phyloP scores from a whole-genome alignment of 2,329 filamentous ascomycete genomes.

The Neopestalotiopsis clavispora region DNA sequence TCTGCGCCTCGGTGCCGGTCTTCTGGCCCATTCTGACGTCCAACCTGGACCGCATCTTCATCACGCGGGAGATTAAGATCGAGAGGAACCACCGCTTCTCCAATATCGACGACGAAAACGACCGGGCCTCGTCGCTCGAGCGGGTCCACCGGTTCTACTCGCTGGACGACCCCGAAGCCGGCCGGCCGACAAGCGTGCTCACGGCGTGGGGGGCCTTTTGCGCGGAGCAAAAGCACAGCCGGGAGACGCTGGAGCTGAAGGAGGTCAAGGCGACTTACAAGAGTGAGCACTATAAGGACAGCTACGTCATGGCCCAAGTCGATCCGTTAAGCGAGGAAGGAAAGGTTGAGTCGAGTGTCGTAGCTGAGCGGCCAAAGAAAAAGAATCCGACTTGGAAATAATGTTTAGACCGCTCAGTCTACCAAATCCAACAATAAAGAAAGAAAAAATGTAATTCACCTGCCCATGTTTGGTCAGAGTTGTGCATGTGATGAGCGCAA shows the following conservation, averaged over 20 bases:
- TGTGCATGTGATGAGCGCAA: too few relatives aligned
- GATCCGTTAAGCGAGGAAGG: constrained; percentile 19
- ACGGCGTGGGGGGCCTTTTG: background rate
- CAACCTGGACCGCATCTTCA: constrained; percentile 37
- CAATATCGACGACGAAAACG: constrained; percentile 20
- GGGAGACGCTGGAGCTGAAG: background rate
- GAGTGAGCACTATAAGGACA: constrained; percentile 22
- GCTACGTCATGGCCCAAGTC: constrained; percentile 22
- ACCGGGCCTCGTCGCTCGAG: background rate
- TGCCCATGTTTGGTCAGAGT: too few relatives aligned
- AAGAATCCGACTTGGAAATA: background rate
- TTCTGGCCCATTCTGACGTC: constrained; percentile 38
- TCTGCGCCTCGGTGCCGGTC: constrained; percentile 37
- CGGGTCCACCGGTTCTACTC: background rate
- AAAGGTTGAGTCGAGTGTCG: constrained; percentile 19
- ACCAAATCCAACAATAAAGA: background rate
- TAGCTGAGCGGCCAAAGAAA: constrained; percentile 10
- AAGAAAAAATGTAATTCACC: too few relatives aligned
- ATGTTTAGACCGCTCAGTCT: background rate
- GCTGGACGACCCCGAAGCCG: background rate
- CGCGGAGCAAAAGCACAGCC: constrained; percentile 17
- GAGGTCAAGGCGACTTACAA: background rate
- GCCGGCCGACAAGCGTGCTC: background rate
- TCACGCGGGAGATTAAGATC: constrained; percentile 40
- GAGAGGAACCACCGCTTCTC: constrained; percentile 24